Evolutionary conservation across 2,329 filamentous ascomycete genomes (phyloP).

Genomic region (Penicillium sp.): DNA sequence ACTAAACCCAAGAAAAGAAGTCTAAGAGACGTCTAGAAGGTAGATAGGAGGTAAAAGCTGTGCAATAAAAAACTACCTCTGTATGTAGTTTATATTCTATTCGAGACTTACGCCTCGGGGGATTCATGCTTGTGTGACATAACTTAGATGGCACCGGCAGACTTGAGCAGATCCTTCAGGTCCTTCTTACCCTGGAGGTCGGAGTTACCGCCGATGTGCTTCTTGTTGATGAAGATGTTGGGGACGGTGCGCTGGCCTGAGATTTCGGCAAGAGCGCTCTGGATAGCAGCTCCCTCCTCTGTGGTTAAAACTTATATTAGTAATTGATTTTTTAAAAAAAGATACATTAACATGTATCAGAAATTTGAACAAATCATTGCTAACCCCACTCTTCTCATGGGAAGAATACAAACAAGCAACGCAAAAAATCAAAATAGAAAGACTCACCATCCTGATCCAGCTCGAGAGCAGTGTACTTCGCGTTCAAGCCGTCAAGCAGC

Average conservation of each 20-base stretch:
- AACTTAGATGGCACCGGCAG: slow-evolving; percentile 60
- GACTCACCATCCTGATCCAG: slow-evolving; percentile 77
- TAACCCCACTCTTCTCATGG: neutral
- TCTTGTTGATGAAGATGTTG: slow-evolving; percentile 86
- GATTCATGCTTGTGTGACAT: neutral
- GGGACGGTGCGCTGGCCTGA: slow-evolving; percentile 85
- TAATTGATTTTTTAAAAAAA: neutral
- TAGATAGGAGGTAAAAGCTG: neutral
- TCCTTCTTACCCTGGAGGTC: slow-evolving; percentile 68
- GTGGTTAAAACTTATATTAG: slow-evolving; percentile 1
- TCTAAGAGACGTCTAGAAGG: neutral
- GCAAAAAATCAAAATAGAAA: neutral
- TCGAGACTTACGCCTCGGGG: neutral
- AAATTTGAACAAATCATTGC: neutral
- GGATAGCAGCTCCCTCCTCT: slow-evolving; percentile 82
- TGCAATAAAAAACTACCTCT: neutral
- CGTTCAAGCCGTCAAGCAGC: slow-evolving; percentile 66
- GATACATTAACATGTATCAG: neutral
- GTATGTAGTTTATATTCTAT: neutral
- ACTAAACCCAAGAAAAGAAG: neutral
- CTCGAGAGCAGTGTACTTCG: slow-evolving; percentile 74
- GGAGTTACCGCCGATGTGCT: slow-evolving; percentile 97
- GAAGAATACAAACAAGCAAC: neutral
- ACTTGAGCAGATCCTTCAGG: slow-evolving; percentile 63
- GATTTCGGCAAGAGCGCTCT: slow-evolving; percentile 77